A percentile compares a stretch with the other conserved stretches of the same genome.
phyloP scores from a whole-genome alignment of 208 protist species.

The Blastocrithidia nonstop region DNA sequence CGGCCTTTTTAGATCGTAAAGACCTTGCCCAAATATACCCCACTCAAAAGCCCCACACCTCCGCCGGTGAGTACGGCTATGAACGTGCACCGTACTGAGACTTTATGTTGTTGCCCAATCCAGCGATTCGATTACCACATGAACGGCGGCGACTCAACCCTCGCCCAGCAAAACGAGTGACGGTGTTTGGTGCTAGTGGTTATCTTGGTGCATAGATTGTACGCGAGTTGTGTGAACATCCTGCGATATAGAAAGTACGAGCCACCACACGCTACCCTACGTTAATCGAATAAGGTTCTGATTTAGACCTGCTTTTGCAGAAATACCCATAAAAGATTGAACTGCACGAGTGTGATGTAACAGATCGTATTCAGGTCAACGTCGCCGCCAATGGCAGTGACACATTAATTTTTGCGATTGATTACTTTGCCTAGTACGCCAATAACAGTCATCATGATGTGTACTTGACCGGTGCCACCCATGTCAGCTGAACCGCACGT shows the following conservation, averaged over 20 bases:
- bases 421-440: constrained; percentile 81
- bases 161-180: constrained; percentile 76
- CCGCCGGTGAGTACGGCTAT: constrained; percentile 81
- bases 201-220: constrained; percentile 84
- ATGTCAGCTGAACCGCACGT: constrained; percentile 84
- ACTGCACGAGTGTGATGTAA: constrained; percentile 86
- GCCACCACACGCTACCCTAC: constrained; percentile 82
- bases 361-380: constrained; percentile 85
- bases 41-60: constrained; percentile 74
- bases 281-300: constrained; percentile 73
- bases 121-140: constrained; percentile 73
- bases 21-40: constrained; percentile 85
- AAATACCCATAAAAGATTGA: constrained; percentile 81
- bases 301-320: constrained; percentile 73
- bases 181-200: constrained; percentile 75
- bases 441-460: constrained; percentile 89
- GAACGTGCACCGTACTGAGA: constrained; percentile 81
- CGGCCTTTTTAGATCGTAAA: constrained; percentile 81
- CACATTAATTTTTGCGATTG: constrained; percentile 83
- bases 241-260: constrained; percentile 78
- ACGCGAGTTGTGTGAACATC: constrained; percentile 80
- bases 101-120: constrained; percentile 80
- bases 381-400: constrained; percentile 82
- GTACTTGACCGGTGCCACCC: constrained; percentile 73
- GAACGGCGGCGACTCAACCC: constrained; percentile 79